A percentile compares a stretch with the other conserved stretches of the same genome.
phyloP scores from a whole-genome alignment of 441 rosid species.

The Macaranga tanarius region DNA sequence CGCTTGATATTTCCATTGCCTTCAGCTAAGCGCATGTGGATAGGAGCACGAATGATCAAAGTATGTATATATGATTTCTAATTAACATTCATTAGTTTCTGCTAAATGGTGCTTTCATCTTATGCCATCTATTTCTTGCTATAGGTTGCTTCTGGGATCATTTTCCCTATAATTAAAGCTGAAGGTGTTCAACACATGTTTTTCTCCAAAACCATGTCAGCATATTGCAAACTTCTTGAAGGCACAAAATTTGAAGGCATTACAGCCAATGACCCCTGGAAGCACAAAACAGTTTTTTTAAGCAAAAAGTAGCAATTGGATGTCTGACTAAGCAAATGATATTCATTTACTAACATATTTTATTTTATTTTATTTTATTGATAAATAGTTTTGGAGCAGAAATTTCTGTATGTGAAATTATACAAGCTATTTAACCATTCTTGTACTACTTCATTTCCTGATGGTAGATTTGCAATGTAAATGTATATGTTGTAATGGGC shows the following conservation, averaged over 20 bases:
- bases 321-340: too few species aligned
- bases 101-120: neutral
- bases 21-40: too few species aligned
- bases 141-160: neutral
- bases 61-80: neutral
- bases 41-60: constrained; percentile 3
- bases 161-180: neutral
- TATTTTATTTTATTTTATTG: too few species aligned
- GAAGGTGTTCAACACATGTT: constrained; percentile 2
- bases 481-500: too few species aligned
- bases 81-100: neutral
- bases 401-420: too few species aligned
- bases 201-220: neutral
- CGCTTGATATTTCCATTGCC: too few species aligned
- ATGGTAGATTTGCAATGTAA: too few species aligned
- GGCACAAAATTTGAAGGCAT: neutral
- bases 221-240: neutral
- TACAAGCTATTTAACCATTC: too few species aligned
- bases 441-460: too few species aligned
- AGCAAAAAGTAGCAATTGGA: too few species aligned
- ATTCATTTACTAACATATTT: too few species aligned
- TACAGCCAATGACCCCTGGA: neutral
- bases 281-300: neutral
- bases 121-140: neutral
- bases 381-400: too few species aligned